Conservation (phyloP, 768 basidiomycete genomes). For the Boletus sp. region DNA sequence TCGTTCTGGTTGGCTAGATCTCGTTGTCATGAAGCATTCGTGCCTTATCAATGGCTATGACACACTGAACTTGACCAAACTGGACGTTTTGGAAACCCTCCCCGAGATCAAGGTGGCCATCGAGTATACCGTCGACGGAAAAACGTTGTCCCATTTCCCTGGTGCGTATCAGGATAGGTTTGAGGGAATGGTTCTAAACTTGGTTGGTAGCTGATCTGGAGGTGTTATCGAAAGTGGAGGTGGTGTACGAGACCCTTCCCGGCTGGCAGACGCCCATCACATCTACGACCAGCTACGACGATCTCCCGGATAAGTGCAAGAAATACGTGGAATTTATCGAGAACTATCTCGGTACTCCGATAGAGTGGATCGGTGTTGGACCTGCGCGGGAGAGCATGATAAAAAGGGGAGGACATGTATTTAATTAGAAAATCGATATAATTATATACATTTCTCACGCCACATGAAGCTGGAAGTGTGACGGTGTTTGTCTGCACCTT, state of each 20-base stretch:
- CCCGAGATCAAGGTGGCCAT: slow-evolving; percentile 85
- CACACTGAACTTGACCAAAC: slow-evolving; percentile 88
- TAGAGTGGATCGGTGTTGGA: slow-evolving; percentile 94
- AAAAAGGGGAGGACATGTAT: slow-evolving; percentile 17
- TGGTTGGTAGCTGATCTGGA: slow-evolving; percentile 73
- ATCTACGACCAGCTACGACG: slow-evolving; percentile 57
- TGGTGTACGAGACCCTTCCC: slow-evolving; percentile 83
- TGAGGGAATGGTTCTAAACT: neutral
- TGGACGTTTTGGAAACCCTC: slow-evolving; percentile 86
- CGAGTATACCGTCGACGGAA: slow-evolving; percentile 73
- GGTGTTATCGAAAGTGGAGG: slow-evolving; percentile 70
- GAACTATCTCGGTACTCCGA: slow-evolving; percentile 59
- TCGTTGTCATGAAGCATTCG: slow-evolving; percentile 92
- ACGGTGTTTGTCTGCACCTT: slow-evolving; percentile 19
- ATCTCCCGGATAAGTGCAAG: slow-evolving; percentile 80
- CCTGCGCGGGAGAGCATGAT: slow-evolving; percentile 83
- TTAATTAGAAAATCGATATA: slow-evolving; percentile 17
- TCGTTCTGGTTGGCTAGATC: slow-evolving; percentile 96
- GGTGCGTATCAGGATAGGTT: slow-evolving; percentile 44
- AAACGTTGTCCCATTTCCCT: slow-evolving; percentile 81
- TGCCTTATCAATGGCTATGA: slow-evolving; percentile 96
- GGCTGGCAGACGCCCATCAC: slow-evolving; percentile 88
- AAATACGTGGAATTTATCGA: slow-evolving; percentile 89
- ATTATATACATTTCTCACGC: slow-evolving; percentile 22
- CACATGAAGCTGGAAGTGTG: slow-evolving; percentile 13